These are phyloP conservation scores for Schrenkiella parvula DNA, from an alignment of 345 rosid genomes.

Conservation along the genomic window DNA sequence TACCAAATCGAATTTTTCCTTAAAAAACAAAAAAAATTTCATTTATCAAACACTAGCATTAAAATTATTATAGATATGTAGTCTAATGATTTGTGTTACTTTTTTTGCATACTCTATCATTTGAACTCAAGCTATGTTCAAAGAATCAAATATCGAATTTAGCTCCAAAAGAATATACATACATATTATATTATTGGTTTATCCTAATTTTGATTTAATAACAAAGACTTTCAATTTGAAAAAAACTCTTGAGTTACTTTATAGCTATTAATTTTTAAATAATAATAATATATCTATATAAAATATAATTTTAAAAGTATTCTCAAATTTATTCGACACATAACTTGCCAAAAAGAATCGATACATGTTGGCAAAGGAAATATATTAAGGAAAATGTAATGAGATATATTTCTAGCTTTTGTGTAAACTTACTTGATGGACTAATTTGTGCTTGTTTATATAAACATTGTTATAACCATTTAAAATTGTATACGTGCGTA, in stretches of 20 bases:
- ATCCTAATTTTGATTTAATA: neutral
- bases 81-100: too few species aligned
- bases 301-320: neutral
- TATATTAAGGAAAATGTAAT: neutral
- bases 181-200: too few species aligned
- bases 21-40: too few species aligned
- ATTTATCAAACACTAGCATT: neutral
- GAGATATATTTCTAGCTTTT: conserved; percentile 5
- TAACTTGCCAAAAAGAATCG: neutral
- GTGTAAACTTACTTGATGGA: conserved; percentile 31
- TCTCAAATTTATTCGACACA: neutral
- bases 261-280: too few species aligned
- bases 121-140: too few species aligned
- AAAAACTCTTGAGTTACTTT: too few species aligned
- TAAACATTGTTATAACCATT: conserved; percentile 31
- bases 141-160: too few species aligned
- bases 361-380: neutral
- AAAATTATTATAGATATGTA: too few species aligned
- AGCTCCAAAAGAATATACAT: neutral
- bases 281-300: too few species aligned
- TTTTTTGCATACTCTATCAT: too few species aligned
- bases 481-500: conserved; percentile 33
- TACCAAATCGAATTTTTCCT: neutral
- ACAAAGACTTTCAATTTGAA: too few species aligned
- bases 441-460: conserved; percentile 27